phyloP scores from a whole-genome alignment of 2,329 filamentous ascomycete species.

The Seiridium cupressi region DNA sequence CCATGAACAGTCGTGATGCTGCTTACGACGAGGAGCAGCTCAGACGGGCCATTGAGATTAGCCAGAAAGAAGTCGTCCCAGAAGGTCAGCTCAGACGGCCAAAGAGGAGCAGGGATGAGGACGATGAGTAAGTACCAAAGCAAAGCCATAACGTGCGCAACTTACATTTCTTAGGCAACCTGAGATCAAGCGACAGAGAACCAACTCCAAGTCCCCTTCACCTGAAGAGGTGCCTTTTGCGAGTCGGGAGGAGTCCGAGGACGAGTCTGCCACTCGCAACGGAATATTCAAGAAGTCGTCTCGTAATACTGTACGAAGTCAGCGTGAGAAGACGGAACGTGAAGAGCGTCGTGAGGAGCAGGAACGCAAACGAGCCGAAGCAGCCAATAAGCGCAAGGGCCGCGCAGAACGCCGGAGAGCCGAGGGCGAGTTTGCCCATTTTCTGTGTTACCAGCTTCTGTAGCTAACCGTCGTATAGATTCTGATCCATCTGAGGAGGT shows the following conservation, averaged over 20 bases:
- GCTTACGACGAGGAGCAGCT: slow-evolving; percentile 94
- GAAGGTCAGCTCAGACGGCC: slow-evolving; percentile 61
- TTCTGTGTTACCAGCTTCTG: slow-evolving; percentile 16
- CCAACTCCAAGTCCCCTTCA: slow-evolving; percentile 70
- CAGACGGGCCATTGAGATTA: slow-evolving; percentile 88
- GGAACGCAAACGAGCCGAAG: slow-evolving; percentile 71
- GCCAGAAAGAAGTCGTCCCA: slow-evolving; percentile 72
- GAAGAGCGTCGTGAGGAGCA: slow-evolving; percentile 76
- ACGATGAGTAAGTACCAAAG: slow-evolving; percentile 75
- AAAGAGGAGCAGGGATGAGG: slow-evolving; percentile 86
- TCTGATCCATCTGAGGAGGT: slow-evolving; percentile 71
- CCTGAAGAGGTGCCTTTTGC: slow-evolving; percentile 50
- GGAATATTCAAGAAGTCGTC: slow-evolving; percentile 55
- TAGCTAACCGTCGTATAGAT: slow-evolving; percentile 44
- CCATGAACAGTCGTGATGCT: slow-evolving; percentile 94
- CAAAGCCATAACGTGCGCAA: slow-evolving; percentile 6
- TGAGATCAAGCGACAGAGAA: slow-evolving; percentile 79
- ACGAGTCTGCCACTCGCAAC: slow-evolving; percentile 65
- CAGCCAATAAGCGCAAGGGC: slow-evolving; percentile 76
- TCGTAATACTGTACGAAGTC: slow-evolving; percentile 55
- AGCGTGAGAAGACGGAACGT: slow-evolving; percentile 62
- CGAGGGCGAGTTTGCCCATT: slow-evolving; percentile 58
- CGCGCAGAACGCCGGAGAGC: slow-evolving; percentile 76
- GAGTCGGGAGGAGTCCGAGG: slow-evolving; percentile 64
- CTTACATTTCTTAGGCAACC: slow-evolving; percentile 54